Base-by-base conservation (phyloP, 768 basidiomycete genomes). In the Lactarius quietus region DNA sequence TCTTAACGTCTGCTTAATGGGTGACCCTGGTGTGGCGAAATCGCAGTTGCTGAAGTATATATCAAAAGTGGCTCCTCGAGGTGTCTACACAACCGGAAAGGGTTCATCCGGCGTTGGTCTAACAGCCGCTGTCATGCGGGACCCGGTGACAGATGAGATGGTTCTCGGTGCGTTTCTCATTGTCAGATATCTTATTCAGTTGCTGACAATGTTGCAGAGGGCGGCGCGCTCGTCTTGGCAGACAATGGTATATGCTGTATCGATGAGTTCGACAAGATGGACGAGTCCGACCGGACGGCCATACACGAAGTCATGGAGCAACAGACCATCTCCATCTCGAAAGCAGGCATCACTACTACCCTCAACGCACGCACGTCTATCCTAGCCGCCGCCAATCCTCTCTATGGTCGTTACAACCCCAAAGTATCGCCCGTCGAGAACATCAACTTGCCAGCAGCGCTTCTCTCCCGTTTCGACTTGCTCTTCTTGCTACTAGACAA, bases 231-330 rank as follows among this genome's bases (percentile, higher is more conserved):
- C 61, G 97, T 99, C 18, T 85, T 99, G 55, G 96, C 97, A 14
- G 97, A 99, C 76, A 99, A 99, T 70, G 97, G 97, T 31, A 99
- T 99, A 72, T 98, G 95, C 79, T 98, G 96, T 76, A 99, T 99
- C 68, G 97, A 99, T 70, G 97, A 99, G 74, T 99, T 99, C 73
- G 97, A 99, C 80, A 98, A 99, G 76, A 99, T 99, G 97, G 97
- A 98, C 70, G 97, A 99, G 78, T 76, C 93, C n/a, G n/a, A n/a
- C n/a, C n/a, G n/a, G n/a, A n/a, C n/a, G n/a, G n/a, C n/a, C n/a
- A n/a, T n/a, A n/a, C n/a, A n/a, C n/a, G n/a, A n/a, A n/a, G n/a
- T n/a, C n/a, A n/a, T n/a, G n/a, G n/a, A n/a, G n/a, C n/a, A n/a
- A n/a, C n/a, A n/a, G n/a, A n/a, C n/a, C n/a, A n/a, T n/a, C n/a